Evolutionary conservation across 768 basidiomycete genomes (phyloP), one percentile per base, ranked within the genome.

Genomic region (Boletus insuetus): DNA sequence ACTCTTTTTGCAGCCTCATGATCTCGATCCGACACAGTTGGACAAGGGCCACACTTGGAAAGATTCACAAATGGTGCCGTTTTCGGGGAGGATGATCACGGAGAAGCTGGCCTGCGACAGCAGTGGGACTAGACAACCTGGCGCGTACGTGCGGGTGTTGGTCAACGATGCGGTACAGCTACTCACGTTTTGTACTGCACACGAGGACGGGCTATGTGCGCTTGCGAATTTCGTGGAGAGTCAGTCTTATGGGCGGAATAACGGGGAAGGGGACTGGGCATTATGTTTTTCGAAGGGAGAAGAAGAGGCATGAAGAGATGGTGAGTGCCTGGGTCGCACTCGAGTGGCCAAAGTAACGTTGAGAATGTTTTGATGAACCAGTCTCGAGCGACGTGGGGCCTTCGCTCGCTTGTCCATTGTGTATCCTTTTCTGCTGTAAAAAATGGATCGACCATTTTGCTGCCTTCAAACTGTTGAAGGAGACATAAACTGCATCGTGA

Each of bases 131-230:
- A 19, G 9, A 9, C n/a, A 16, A 34, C 41, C 51, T 6, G 70
- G 69, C 41, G 76, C 78, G 52, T 84, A 78, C 62, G 82, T 94
- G 37, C 75, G 91, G 58, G 74, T 93, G 16, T 71, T 93, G 29
- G 83, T 93, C 54, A 89, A 90, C 58, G 87, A 91, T 61, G 84
- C 78, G 8, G 56, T 87, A 40, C 83, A 86, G 64, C 79, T 81
- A 0, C 64, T 86, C 43, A 73, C 72, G 44, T 85, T 88, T 63
- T 88, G 85, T 58, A 76, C 75, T 11, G 82, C 75, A 60, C 66
- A 56, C 38, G 54, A 65, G 44, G 63, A 83, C 46, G 83, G 87
- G 16, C 43, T 93, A 47, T 94, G 91, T 66, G 65, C 73, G 47
- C 68, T 94, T 38, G 72, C 76, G 7, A 71, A 72, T 6, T 94